phyloP scores from a whole-genome alignment of 164 flowering plant species.

The Malania oleifera region DNA sequence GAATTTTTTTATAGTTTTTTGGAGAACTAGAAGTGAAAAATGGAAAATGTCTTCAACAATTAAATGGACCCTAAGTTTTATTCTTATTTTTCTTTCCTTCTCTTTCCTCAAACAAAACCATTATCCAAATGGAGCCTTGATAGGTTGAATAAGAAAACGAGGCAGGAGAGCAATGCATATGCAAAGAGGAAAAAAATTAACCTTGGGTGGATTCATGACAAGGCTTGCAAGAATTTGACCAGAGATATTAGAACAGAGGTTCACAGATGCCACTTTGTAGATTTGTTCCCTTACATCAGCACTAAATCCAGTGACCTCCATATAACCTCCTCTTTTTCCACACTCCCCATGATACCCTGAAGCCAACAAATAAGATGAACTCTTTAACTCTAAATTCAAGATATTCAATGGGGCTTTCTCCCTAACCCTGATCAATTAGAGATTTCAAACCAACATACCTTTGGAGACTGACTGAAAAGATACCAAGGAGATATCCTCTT shows the following conservation, averaged over 20 bases:
- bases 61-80: too few species aligned
- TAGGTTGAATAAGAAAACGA: too few species aligned
- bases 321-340: constrained; percentile 99
- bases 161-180: background rate
- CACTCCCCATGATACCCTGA: constrained; percentile 95
- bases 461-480: constrained; percentile 97
- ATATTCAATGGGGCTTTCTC: background rate
- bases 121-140: too few species aligned
- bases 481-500: constrained; percentile 70
- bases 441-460: constrained; percentile 36
- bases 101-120: too few species aligned
- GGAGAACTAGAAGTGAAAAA: too few species aligned
- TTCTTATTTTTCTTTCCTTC: too few species aligned
- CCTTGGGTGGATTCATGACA: constrained; percentile 99
- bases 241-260: constrained; percentile 91
- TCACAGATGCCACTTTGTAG: constrained; percentile 95
- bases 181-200: constrained; percentile 13
- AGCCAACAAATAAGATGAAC: constrained; percentile 6
- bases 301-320: constrained; percentile 94
- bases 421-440: background rate
- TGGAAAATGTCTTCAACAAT: too few species aligned
- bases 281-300: constrained; percentile 84
- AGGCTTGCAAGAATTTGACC: constrained; percentile 99
- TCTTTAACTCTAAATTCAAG: background rate
- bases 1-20: too few species aligned